A percentile compares a stretch with the other conserved stretches of the same genome.
phyloP scores from a whole-genome alignment of 2,329 filamentous ascomycete genomes.

The Gnomoniopsis sp. region DNA sequence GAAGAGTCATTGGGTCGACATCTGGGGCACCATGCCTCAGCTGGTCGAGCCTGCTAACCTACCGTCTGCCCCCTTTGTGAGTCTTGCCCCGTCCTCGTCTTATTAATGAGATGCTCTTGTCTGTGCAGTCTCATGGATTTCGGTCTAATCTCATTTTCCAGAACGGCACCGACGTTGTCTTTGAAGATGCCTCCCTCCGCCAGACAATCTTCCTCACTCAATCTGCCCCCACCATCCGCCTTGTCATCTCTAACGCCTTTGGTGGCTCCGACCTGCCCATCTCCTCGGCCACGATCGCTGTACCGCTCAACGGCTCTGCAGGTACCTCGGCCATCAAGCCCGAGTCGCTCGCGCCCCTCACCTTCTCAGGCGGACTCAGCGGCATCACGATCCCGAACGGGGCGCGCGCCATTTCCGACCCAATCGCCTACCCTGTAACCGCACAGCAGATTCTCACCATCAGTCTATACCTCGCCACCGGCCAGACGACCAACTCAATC shows the following conservation, averaged over 20 bases:
- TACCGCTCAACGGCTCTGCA: slow-evolving; percentile 45
- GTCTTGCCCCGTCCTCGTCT: slow-evolving; percentile 20
- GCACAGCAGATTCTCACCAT: slow-evolving; percentile 49
- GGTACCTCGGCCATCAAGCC: slow-evolving; percentile 46
- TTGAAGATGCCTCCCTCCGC: slow-evolving; percentile 57
- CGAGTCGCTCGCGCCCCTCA: slow-evolving; percentile 45
- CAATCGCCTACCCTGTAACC: slow-evolving; percentile 47
- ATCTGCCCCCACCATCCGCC: slow-evolving; percentile 48
- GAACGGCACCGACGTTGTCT: slow-evolving; percentile 51
- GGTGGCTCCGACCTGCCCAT: slow-evolving; percentile 55
- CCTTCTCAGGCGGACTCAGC: slow-evolving; percentile 49
- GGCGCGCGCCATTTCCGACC: slow-evolving; percentile 56
- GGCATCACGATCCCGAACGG: slow-evolving; percentile 51
- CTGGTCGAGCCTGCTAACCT: slow-evolving; percentile 57
- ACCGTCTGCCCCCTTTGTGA: slow-evolving; percentile 52
- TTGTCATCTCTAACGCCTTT: slow-evolving; percentile 61
- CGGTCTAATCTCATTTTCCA: slow-evolving; percentile 23
- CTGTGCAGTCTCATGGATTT: not conserved
- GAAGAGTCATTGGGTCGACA: slow-evolving; percentile 54
- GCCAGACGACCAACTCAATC: slow-evolving; percentile 51
- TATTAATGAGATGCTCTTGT: too few species aligned
- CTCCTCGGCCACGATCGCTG: slow-evolving; percentile 52
- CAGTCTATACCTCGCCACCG: slow-evolving; percentile 54
- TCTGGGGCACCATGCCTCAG: slow-evolving; percentile 62
- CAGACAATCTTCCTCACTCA: slow-evolving; percentile 58